Evolutionary conservation across 164 flowering plant species (phyloP), one percentile per base, ranked within the genome.

Genomic region (Vitis labrusca): DNA sequence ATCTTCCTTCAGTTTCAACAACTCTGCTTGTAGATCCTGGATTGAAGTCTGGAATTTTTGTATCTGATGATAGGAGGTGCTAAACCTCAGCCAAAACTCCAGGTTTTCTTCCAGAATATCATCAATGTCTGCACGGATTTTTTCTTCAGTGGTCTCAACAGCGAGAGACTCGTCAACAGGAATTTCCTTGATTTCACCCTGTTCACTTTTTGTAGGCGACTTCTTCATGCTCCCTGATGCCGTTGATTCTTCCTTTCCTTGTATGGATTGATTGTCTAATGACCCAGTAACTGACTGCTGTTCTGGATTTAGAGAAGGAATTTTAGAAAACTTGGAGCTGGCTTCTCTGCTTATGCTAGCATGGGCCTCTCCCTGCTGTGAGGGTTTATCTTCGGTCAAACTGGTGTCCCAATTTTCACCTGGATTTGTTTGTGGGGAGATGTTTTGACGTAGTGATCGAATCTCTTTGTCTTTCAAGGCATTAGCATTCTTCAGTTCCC

Each of bases 81-180:
- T 88, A 68, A 90, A 90, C 73, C 95, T 86, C 75, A 89, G 66
- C 94, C 95, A 90, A 71, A 90, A 89, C 55, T 90, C 90, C 15
- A 90, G 74, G 65, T 92, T 89, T 58, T 85, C 92, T 74, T 86
- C 97, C 23, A 92, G 83, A 27, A 89, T 66, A 9, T 67, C 84
- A 68, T 90, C 91, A 48, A 90, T 86, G 55, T 81, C 83, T 10
- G 77, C 67, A 13, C 93, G 76, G 76, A 92, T 64, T 48, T 82
- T 92, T 23, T 83, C 89, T 77, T 86, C 90, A 7, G 79, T 66
- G 14, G 78, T 14, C 27, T 80, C 69, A 61, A 74, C 59, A 48
- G 74, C 5, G 32, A 37, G 74, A 13, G 65, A 59, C 63, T 75
- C 73, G 23, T 67, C 61, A 29, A 58, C 60, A 44, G 47, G 74